Evolutionary conservation across 1,139 yeast genomes (phyloP), one percentile per base, ranked within the genome.

Genomic region (Kodamaea arcana): DNA sequence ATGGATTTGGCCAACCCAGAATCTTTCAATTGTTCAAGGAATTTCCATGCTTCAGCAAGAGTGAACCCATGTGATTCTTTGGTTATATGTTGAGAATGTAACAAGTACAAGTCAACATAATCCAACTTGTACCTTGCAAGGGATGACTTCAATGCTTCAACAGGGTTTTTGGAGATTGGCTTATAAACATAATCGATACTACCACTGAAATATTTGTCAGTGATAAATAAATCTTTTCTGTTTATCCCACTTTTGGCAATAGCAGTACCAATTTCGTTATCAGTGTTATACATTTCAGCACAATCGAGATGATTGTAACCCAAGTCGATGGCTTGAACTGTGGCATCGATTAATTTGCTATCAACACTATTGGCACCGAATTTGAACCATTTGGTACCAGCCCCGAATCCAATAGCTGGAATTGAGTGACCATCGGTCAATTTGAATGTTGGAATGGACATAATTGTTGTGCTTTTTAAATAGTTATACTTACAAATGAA

Each of bases 341-440:
- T 37, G 3, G 52, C 41, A n/a, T 48, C 39, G 12, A 59, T 56
- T 34, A 56, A 45, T 8, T 37, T 36, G 3, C 43, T 33, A 38
- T 57, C 59, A 27, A 56, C 23, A 15, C 52, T 51, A 18, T 43
- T 35, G 16, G 39, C 34, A 20, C 56, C 54, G 4, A 22, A 22
- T 36, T 60, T 61, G 49, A 44, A 57, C 77, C 83, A 78, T 46
- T 74, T 75, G 40, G 80, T 80, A 42, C 86, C 88, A 29, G 87
- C 75, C 11, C 94, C 94, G 4, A 68, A 62, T 40, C 71, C 74
- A 33, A 69, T 46, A 18, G 54, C 49, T 21, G 68, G 61, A 37
- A 56, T 51, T 27, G 50, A 37, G 36, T 44, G 43, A 1, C 60
- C 60, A 32, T 51, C 46, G 15, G 51, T 33, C 24, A 56, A 49